Evolutionary conservation across 306 rosid species (phyloP).

Genomic region (Nissolia schottii): DNA sequence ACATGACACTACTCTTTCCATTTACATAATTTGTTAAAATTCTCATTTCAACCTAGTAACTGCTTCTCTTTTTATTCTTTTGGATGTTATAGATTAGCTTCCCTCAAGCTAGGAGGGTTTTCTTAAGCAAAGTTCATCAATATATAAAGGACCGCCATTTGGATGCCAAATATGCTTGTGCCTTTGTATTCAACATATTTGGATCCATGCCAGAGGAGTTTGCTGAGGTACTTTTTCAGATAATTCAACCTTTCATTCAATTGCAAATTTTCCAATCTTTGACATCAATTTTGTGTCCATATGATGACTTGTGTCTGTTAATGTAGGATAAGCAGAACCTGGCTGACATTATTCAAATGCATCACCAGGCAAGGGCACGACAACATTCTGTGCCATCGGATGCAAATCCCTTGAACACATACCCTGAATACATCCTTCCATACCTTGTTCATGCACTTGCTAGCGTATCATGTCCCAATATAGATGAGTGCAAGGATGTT

Average conservation of each 20-base stretch:
- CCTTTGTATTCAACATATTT: slow-evolving; percentile 58
- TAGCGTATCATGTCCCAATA: slow-evolving; percentile 76
- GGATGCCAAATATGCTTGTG: slow-evolving; percentile 91
- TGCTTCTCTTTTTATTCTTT: slow-evolving; percentile 25
- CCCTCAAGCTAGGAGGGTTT: slow-evolving; percentile 69
- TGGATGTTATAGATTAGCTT: slow-evolving; percentile 62
- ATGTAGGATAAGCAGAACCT: slow-evolving; percentile 77
- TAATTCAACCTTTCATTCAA: slow-evolving; percentile 2
- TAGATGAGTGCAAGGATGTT: slow-evolving; percentile 89
- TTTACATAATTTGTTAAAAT: slow-evolving; percentile 12
- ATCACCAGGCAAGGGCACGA: slow-evolving; percentile 65
- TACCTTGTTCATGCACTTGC: slow-evolving; percentile 90
- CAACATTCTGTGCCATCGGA: slow-evolving; percentile 66
- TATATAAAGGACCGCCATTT: slow-evolving; percentile 73
- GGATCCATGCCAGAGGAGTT: slow-evolving; percentile 54
- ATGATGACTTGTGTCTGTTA: slow-evolving; percentile 21
- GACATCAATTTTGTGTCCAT: slow-evolving; percentile 13
- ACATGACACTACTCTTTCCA: not conserved
- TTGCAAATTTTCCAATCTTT: slow-evolving; percentile 17
- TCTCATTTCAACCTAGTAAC: slow-evolving; percentile 17
- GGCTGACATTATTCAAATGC: slow-evolving; percentile 82
- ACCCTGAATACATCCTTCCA: slow-evolving; percentile 81
- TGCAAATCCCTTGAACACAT: slow-evolving; percentile 56
- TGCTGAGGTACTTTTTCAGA: slow-evolving; percentile 61
- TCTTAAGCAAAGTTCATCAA: slow-evolving; percentile 86